phyloP scores from a whole-genome alignment of 2,329 filamentous ascomycete genomes.

The Aureobasidium musti region DNA sequence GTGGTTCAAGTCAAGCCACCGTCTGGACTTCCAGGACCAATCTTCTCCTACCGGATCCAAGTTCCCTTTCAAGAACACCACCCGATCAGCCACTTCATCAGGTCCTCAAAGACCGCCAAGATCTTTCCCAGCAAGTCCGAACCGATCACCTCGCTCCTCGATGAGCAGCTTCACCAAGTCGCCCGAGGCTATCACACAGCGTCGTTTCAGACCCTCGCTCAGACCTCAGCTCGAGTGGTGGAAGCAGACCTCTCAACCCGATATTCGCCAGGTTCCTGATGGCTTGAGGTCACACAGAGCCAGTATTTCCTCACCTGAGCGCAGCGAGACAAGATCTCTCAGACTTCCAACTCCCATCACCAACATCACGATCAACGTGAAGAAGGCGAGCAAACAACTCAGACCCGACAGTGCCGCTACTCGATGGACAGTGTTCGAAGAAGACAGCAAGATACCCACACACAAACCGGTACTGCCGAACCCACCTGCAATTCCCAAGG shows the following conservation, averaged over 20 bases:
- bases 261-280: slow-evolving; percentile 29
- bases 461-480: slow-evolving; percentile 27
- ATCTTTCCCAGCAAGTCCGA: slow-evolving; percentile 16
- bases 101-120: slow-evolving; percentile 28
- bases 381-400: slow-evolving; percentile 9
- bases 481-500: not conserved
- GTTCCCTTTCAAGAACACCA: slow-evolving; percentile 30
- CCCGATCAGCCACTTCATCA: slow-evolving; percentile 1
- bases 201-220: slow-evolving; percentile 3
- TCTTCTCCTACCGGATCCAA: slow-evolving; percentile 36
- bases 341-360: slow-evolving; percentile 26
- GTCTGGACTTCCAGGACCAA: slow-evolving; percentile 42
- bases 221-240: slow-evolving; percentile 21
- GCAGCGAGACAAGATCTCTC: not conserved
- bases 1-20: slow-evolving; percentile 32
- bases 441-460: slow-evolving; percentile 36
- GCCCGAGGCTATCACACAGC: not conserved
- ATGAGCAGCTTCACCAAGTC: slow-evolving; percentile 16
- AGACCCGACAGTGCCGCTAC: slow-evolving; percentile 33
- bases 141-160: slow-evolving; percentile 6
- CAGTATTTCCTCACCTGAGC: not conserved
- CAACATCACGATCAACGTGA: slow-evolving; percentile 24
- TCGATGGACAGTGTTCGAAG: slow-evolving; percentile 41
- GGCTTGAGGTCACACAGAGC: slow-evolving; percentile 22
- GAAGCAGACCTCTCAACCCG: slow-evolving; percentile 30